A percentile compares a stretch with the other conserved stretches of the same genome.
phyloP scores from a whole-genome alignment of 1,139 yeast genomes.

The Suhomyces bribrorum region DNA sequence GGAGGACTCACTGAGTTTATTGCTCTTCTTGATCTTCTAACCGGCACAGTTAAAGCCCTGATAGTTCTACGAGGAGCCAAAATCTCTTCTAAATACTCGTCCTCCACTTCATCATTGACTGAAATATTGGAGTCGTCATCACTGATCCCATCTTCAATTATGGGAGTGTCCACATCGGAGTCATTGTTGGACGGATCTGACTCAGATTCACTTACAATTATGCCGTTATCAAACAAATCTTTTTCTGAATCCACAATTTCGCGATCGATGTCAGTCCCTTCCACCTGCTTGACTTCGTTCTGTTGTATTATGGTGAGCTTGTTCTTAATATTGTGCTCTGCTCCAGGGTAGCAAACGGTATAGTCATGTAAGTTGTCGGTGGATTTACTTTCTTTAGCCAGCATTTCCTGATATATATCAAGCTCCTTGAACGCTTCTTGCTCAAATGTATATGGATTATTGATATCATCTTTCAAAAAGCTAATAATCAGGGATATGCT shows the following conservation, averaged over 20 bases:
- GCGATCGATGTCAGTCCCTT: slow-evolving; percentile 8
- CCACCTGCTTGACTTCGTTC: slow-evolving; percentile 14
- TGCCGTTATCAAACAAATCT: slow-evolving; percentile 15
- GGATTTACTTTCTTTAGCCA: slow-evolving; percentile 3
- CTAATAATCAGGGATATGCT: slow-evolving; percentile 56
- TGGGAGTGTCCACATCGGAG: slow-evolving; percentile 4
- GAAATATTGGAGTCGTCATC: not conserved
- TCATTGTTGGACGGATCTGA: slow-evolving; percentile 9
- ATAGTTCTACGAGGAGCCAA: not conserved
- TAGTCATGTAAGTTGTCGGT: slow-evolving; percentile 24
- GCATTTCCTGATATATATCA: slow-evolving; percentile 33
- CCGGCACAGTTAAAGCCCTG: not conserved
- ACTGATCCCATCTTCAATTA: not conserved
- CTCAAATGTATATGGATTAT: slow-evolving; percentile 58
- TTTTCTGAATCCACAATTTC: slow-evolving; percentile 9
- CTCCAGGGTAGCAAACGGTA: slow-evolving; percentile 36
- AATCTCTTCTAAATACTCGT: not conserved
- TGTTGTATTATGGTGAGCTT: slow-evolving; percentile 16
- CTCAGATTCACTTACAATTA: slow-evolving; percentile 8
- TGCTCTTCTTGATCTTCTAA: slow-evolving; percentile 1
- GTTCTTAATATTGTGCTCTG: slow-evolving; percentile 12
- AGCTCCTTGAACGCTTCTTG: slow-evolving; percentile 50
- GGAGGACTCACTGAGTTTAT: not conserved
- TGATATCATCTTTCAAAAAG: slow-evolving; percentile 64
- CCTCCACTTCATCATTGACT: not conserved